These are phyloP conservation scores for Ogataea methylovora DNA, from an alignment of 805 yeast genomes.

Conservation along the genomic window DNA sequence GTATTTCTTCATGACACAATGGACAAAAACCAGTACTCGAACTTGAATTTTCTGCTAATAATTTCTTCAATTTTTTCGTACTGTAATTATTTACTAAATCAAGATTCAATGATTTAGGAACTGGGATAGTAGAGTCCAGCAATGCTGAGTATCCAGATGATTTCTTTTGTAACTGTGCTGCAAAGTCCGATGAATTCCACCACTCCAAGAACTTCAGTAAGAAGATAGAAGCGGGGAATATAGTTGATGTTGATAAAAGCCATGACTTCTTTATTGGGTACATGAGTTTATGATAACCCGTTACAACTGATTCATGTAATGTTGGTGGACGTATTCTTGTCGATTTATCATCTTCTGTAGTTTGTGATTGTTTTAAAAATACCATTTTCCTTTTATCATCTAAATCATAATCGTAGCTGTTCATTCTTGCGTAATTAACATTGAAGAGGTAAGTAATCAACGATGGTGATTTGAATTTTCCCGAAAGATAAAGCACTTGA, in stretches of 20 bases:
- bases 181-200: conserved; percentile 81
- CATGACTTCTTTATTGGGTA: conserved; percentile 19
- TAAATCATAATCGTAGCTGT: conserved; percentile 39
- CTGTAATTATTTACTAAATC: conserved; percentile 4
- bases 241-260: conserved; percentile 27
- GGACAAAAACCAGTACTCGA: conserved; percentile 44
- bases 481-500: conserved; percentile 60
- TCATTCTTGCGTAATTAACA: conserved; percentile 60
- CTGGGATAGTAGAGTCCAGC: conserved; percentile 42
- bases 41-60: conserved; percentile 12
- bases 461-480: conserved; percentile 55
- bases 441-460: conserved; percentile 52
- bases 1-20: conserved; percentile 54
- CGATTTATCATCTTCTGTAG: conserved; percentile 12
- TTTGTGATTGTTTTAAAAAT: conserved; percentile 5
- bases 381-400: conserved; percentile 19
- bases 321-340: conserved; percentile 34
- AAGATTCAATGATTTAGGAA: conserved; percentile 23
- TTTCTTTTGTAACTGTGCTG: conserved; percentile 46
- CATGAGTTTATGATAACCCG: conserved; percentile 4
- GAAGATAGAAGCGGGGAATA: conserved; percentile 79
- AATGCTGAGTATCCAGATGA: conserved; percentile 25
- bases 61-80: conserved; percentile 8
- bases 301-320: conserved; percentile 26
- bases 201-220: conserved; percentile 80